phyloP scores from a whole-genome alignment of 306 rosid species.

The Vigna mungo region DNA sequence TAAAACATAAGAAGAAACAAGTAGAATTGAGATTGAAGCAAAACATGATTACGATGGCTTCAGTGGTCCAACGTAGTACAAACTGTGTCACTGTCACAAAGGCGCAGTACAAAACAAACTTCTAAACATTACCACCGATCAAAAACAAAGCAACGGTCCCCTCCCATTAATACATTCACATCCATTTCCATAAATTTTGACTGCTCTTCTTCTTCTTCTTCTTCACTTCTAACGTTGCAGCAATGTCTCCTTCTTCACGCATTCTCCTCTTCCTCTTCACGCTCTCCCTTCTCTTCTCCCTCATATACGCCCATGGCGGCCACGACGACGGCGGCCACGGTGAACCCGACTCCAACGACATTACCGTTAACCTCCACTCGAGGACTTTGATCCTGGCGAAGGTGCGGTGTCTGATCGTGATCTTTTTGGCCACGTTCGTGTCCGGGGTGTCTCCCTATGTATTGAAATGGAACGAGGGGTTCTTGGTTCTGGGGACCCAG shows the following conservation, averaged over 20 bases:
- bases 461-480: constrained; percentile 75
- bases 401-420: constrained; percentile 60
- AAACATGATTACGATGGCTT: too few relatives aligned
- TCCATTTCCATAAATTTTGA: neutral
- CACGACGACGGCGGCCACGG: constrained; percentile 8
- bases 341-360: neutral
- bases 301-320: constrained; percentile 62
- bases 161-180: neutral
- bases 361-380: constrained; percentile 49
- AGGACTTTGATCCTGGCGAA: constrained; percentile 61
- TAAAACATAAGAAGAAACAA: too few relatives aligned
- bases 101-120: constrained; percentile 3
- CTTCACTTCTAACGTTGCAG: neutral
- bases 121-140: neutral
- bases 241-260: constrained; percentile 35
- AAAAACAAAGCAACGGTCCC: neutral
- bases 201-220: neutral
- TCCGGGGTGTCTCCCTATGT: constrained; percentile 69
- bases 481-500: constrained; percentile 74
- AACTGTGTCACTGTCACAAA: neutral
- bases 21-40: neutral
- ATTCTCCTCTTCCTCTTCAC: constrained; percentile 12
- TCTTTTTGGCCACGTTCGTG: constrained; percentile 67
- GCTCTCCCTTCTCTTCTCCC: constrained; percentile 43
- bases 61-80: constrained; percentile 17